A percentile compares a stretch with the other conserved stretches of the same genome.
Conservation (phyloP, 2,329 filamentous ascomycete species). For the Thermothelomyces thermophilus region DNA sequence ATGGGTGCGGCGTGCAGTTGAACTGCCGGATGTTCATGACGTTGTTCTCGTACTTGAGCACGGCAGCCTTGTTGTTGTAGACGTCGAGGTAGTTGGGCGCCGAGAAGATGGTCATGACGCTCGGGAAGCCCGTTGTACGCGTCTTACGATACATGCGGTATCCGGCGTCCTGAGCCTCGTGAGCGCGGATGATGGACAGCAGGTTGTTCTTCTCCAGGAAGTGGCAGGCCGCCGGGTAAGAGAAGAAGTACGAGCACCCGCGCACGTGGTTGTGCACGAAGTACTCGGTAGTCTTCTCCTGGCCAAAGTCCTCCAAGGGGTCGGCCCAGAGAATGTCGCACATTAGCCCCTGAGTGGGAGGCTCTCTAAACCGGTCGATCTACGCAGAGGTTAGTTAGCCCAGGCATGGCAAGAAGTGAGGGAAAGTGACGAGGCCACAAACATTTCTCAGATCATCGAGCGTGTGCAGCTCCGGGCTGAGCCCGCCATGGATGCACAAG, state of each 20-base stretch:
- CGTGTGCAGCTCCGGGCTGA: constrained; percentile 93
- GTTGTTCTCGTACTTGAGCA: constrained; percentile 99
- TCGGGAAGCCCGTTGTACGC: constrained; percentile 93
- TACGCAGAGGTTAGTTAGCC: constrained; percentile 31
- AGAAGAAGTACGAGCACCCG: constrained; percentile 99
- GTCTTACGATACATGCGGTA: constrained; percentile 99
- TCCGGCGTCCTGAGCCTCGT: constrained; percentile 96
- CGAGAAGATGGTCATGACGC: constrained; percentile 99
- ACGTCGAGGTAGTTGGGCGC: constrained; percentile 98
- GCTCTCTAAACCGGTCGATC: constrained; percentile 97
- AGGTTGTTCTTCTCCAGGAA: constrained; percentile 99
- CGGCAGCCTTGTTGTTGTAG: constrained; percentile 99
- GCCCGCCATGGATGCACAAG: constrained; percentile 91
- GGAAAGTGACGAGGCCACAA: constrained; percentile 32
- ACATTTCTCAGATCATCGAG: constrained; percentile 88
- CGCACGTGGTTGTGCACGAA: constrained; percentile 98
- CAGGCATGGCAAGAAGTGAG: neutral
- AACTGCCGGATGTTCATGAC: constrained; percentile 99
- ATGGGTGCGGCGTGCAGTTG: constrained; percentile 98
- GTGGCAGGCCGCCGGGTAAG: constrained; percentile 90
- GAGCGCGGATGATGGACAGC: constrained; percentile 90
- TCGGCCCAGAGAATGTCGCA: constrained; percentile 99
- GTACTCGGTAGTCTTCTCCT: constrained; percentile 96
- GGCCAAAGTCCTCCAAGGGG: constrained; percentile 94
- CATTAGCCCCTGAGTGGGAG: constrained; percentile 95